Evolutionary conservation across 305 asterid genomes (phyloP), one percentile per base, ranked within the genome.

Genomic region (Fraxinus latifolia): DNA sequence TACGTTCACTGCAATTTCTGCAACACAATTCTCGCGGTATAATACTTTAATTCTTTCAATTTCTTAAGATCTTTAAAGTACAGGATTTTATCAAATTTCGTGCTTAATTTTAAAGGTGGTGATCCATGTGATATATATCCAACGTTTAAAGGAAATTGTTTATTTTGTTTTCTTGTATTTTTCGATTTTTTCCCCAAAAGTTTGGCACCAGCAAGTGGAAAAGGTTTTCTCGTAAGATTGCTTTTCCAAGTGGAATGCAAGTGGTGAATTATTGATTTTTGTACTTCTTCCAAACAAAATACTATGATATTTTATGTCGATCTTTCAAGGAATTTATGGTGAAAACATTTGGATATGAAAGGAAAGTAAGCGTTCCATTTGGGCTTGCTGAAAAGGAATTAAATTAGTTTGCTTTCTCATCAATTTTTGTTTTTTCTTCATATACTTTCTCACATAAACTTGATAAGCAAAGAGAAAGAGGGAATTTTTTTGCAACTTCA

Each of bases 1-100:
- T 94, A 93, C 85, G 96, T 94, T 60, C 91, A 90, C 85, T 94
- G 98, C 97, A 93, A 90, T 89, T 92, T 89, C 88, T 94, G 97
- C 97, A 92, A 88, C 94, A 94, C 97, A 74, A 86, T 88, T 85
- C 89, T 94, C n/a, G 98, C 97, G 98, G 98, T 94, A 94, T 82
- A 27, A 62, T 86, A 74, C 42, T 53, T 55, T 36, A 44, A 31
- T 79, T 17, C 25, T 58, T 58, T 55, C 36, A 19, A 31, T 74
- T 67, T 72, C 9, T 31, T 4, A 76, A 71, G 73, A 79, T 58
- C 80, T 23, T 78, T 17, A 7, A 58, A 32, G 65, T 36, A 4
- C 17, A 12, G 4, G 37, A 14, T 29, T 67, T 68, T 29, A 60
- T 84, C 37, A 39, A 73, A 53, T 11, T 67, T 77, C 7, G 1